Conservation (phyloP, 2,329 filamentous ascomycete species). For the Lecanicillium sp. region DNA sequence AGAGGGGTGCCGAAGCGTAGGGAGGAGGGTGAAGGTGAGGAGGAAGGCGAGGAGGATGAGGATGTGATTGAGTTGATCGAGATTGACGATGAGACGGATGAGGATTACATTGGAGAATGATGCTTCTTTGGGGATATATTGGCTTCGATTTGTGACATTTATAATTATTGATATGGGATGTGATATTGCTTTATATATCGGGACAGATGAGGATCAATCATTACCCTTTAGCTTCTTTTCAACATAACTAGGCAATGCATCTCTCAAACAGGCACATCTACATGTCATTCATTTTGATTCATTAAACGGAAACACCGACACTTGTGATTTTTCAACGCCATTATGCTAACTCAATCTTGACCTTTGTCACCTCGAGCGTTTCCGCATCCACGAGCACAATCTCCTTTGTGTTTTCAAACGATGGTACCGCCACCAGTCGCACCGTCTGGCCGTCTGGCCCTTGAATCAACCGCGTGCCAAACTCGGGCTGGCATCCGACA, state of each 20-base stretch:
- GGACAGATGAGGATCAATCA: no score
- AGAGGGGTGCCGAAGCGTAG: background rate
- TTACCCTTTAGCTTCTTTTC: no score
- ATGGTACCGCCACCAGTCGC: slow-evolving; percentile 74
- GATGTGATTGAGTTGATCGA: background rate
- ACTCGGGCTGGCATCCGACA: slow-evolving; percentile 74
- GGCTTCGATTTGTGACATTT: no score
- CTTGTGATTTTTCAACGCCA: slow-evolving; percentile 4
- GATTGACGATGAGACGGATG: slow-evolving; percentile 2
- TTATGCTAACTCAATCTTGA: slow-evolving; percentile 44
- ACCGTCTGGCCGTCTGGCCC: slow-evolving; percentile 63
- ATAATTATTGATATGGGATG: no score
- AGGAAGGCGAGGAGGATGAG: background rate
- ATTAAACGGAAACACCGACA: slow-evolving; percentile 1
- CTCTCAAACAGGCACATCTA: no score
- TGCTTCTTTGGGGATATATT: no score
- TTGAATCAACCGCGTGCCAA: slow-evolving; percentile 63
- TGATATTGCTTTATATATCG: no score
- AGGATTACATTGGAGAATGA: slow-evolving; percentile 3
- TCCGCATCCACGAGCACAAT: slow-evolving; percentile 80
- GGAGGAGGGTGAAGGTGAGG: background rate
- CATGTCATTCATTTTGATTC: background rate
- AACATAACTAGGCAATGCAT: no score
- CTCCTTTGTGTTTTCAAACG: slow-evolving; percentile 70
- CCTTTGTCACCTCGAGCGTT: slow-evolving; percentile 67